Conservation (phyloP, 2,329 filamentous ascomycete genomes). For the Tolypocladium amazonense region DNA sequence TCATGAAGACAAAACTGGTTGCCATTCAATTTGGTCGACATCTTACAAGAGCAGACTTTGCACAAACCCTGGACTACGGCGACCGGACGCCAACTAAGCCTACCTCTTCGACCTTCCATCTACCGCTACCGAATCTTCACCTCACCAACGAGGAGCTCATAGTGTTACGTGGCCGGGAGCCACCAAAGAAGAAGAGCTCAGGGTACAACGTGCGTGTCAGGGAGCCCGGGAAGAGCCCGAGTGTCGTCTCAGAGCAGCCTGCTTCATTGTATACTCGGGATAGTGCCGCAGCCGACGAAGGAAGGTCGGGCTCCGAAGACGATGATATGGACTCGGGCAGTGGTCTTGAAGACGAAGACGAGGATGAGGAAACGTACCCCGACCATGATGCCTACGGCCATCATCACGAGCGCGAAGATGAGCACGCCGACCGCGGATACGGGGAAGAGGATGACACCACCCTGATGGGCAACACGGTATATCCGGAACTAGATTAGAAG, state of each 20-base stretch:
- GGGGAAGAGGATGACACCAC: constrained; percentile 5
- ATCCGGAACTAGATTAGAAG: constrained; percentile 9
- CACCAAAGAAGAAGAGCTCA: constrained; percentile 24
- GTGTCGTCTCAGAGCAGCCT: constrained; percentile 7
- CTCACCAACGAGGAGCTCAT: constrained; percentile 25
- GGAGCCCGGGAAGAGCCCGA: constrained; percentile 10
- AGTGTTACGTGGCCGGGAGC: constrained; percentile 21
- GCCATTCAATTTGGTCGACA: constrained; percentile 48
- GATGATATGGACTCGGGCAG: constrained; percentile 15
- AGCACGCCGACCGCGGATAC: constrained; percentile 12
- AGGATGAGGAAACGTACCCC: neutral
- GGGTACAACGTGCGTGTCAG: constrained; percentile 22
- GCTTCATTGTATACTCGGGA: constrained; percentile 11
- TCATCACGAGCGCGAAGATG: constrained; percentile 14
- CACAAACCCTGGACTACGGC: constrained; percentile 20
- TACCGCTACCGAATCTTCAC: constrained; percentile 22
- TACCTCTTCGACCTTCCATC: constrained; percentile 18
- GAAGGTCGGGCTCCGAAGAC: constrained; percentile 3
- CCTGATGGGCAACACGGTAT: constrained; percentile 1
- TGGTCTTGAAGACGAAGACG: constrained; percentile 7
- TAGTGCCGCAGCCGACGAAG: neutral
- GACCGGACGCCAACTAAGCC: constrained; percentile 22
- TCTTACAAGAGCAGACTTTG: constrained; percentile 29
- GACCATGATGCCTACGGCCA: constrained; percentile 12
- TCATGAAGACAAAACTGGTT: constrained; percentile 80